Evolutionary conservation across 306 rosid genomes (phyloP), one percentile per base, ranked within the genome.

Genomic region (Cicer arietinum): DNA sequence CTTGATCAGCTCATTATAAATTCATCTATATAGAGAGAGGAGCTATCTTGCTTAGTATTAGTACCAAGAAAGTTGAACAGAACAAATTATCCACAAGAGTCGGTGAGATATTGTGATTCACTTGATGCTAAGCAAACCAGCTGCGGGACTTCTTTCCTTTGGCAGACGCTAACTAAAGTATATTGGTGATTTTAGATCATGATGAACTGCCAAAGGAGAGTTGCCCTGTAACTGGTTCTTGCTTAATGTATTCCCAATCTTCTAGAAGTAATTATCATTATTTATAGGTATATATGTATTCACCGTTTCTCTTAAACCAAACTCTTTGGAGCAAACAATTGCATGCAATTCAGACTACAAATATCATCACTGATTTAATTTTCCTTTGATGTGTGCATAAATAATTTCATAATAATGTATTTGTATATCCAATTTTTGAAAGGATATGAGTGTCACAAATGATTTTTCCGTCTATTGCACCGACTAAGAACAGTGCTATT

Each of bases 141-240:
- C 35, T 73, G 84, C 75, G 74, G 93, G 97, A 90, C 88, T 10
- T 20, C 91, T 92, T 81, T 85, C 39, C 85, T 65, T 75, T 86
- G 97, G 96, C 96, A 85, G 91, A 78, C 42, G 6, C 20, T 79
- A 37, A 16, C 30, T 13, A 30, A 30, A 30, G 18, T 51, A 1
- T 70, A 16, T 1, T 17, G 8, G 41, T 10, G 9, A 44, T 20
- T 51, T 70, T 18, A 4, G 1, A n/a, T 50, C 2, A 8, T 25
- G 5, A 40, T 80, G 53, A 67, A 59, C 91, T 37, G 93, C 97
- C 97, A 92, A 92, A 89, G 91, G 88, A 92, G 97, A 92, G 96
- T 89, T 89, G 93, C 90, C 97, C 97, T 85, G 70, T 74, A 57
- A 79, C 79, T 86, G 78, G 58, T 84, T 85, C 67, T 74, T 80